A percentile compares a stretch with the other conserved stretches of the same genome.
Conservation (phyloP, 2,329 filamentous ascomycete species). For the Macrophomina tecta region DNA sequence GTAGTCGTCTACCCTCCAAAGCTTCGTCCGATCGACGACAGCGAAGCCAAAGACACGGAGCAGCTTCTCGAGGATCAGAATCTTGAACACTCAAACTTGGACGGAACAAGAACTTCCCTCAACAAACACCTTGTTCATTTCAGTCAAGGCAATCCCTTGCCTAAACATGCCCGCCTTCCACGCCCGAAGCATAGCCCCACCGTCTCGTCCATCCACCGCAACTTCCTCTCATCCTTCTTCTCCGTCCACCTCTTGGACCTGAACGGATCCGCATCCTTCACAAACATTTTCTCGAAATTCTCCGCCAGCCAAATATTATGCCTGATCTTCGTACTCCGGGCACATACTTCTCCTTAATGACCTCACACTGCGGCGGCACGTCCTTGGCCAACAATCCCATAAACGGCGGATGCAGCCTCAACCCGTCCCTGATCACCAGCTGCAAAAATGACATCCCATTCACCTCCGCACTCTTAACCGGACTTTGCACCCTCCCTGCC, state of each 20-base stretch:
- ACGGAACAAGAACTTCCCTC: slow-evolving; percentile 41
- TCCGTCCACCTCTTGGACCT: slow-evolving; percentile 58
- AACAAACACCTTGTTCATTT: slow-evolving; percentile 49
- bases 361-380: slow-evolving; percentile 41
- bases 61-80: slow-evolving; percentile 13
- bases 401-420: slow-evolving; percentile 53
- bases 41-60: slow-evolving; percentile 42
- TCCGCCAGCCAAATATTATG: slow-evolving; percentile 44
- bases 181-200: slow-evolving; percentile 46
- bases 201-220: slow-evolving; percentile 38
- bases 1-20: slow-evolving; percentile 39
- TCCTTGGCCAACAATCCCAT: slow-evolving; percentile 42
- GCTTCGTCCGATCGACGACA: slow-evolving; percentile 33
- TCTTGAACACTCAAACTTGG: background rate
- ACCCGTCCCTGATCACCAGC: slow-evolving; percentile 55
- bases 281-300: slow-evolving; percentile 41
- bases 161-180: slow-evolving; percentile 45
- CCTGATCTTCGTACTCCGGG: slow-evolving; percentile 43
- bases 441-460: slow-evolving; percentile 51
- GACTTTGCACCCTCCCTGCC: slow-evolving; percentile 44
- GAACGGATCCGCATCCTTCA: slow-evolving; percentile 52
- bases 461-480: slow-evolving; percentile 58
- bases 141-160: slow-evolving; percentile 43
- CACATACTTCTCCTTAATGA: slow-evolving; percentile 35
- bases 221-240: slow-evolving; percentile 42